These are phyloP conservation scores for Colletotrichum simmondsii DNA, from an alignment of 2,329 filamentous ascomycete genomes.

Conservation along the genomic window DNA sequence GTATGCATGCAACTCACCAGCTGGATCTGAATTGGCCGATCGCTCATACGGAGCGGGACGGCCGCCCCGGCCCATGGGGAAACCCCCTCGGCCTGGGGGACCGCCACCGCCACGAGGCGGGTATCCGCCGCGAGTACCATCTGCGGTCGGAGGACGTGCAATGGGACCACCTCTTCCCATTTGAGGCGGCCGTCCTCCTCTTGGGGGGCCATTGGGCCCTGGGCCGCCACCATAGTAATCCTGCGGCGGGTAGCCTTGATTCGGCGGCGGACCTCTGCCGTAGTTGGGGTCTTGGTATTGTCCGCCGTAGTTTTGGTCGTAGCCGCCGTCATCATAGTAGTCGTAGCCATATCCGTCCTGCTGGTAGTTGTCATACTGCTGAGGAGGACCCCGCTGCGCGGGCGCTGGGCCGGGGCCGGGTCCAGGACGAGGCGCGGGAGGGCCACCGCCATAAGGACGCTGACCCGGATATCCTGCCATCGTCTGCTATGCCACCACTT, in stretches of 20 bases:
- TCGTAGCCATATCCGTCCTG: slow-evolving; percentile 56
- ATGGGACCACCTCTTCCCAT: slow-evolving; percentile 59
- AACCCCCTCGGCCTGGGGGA: slow-evolving; percentile 45
- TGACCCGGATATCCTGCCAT: slow-evolving; percentile 51
- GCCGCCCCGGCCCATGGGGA: slow-evolving; percentile 48
- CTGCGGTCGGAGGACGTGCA: slow-evolving; percentile 51
- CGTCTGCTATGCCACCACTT: slow-evolving; percentile 16
- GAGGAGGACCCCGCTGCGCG: slow-evolving; percentile 43
- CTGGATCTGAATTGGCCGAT: slow-evolving; percentile 52
- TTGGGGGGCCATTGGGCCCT: slow-evolving; percentile 48
- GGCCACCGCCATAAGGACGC: slow-evolving; percentile 59
- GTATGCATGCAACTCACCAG: slow-evolving; percentile 44
- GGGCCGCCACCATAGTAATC: slow-evolving; percentile 56
- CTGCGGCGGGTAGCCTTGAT: slow-evolving; percentile 52
- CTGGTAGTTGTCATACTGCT: slow-evolving; percentile 58
- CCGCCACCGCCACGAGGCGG: slow-evolving; percentile 46
- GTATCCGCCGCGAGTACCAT: slow-evolving; percentile 49
- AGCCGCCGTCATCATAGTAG: slow-evolving; percentile 53
- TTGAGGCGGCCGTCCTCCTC: slow-evolving; percentile 54
- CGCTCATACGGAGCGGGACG: slow-evolving; percentile 53
- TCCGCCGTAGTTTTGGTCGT: slow-evolving; percentile 51
- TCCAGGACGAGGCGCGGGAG: slow-evolving; percentile 52
- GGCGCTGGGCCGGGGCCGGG: slow-evolving; percentile 37
- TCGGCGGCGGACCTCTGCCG: slow-evolving; percentile 49
- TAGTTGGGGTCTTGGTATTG: slow-evolving; percentile 59